Conservation (phyloP, 2,329 filamentous ascomycete genomes). For the Pleochaeta shiraiana region DNA sequence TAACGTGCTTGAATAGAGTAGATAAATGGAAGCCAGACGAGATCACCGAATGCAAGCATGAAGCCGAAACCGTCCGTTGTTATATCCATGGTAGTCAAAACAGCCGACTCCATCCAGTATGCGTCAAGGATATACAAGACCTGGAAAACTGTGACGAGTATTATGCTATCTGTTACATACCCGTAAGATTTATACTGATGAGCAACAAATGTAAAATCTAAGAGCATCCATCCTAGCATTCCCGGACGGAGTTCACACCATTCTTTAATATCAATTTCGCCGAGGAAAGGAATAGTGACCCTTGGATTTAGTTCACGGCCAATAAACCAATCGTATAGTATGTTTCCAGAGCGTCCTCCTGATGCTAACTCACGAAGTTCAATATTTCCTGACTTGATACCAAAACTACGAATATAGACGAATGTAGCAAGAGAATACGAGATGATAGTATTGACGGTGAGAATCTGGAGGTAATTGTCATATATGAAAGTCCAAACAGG, state of each 20-base stretch:
- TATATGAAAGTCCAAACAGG: slow-evolving; percentile 82
- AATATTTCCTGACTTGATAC: slow-evolving; percentile 51
- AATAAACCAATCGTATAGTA: slow-evolving; percentile 92
- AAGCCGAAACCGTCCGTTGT: slow-evolving; percentile 85
- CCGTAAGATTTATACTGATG: slow-evolving; percentile 77
- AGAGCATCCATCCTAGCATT: slow-evolving; percentile 68
- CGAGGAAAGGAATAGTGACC: slow-evolving; percentile 53
- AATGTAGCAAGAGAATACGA: slow-evolving; percentile 50
- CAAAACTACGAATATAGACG: slow-evolving; percentile 66
- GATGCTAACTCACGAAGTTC: slow-evolving; percentile 57
- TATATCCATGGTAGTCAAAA: slow-evolving; percentile 87
- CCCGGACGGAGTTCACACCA: slow-evolving; percentile 86
- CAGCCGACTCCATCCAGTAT: slow-evolving; percentile 68
- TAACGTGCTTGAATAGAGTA: slow-evolving; percentile 76
- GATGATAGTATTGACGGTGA: slow-evolving; percentile 66
- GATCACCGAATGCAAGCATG: slow-evolving; percentile 85
- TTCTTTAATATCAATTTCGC: slow-evolving; percentile 74
- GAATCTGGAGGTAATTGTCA: slow-evolving; percentile 71
- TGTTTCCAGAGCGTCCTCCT: slow-evolving; percentile 63
- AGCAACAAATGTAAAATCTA: slow-evolving; percentile 67
- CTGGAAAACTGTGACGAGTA: slow-evolving; percentile 60
- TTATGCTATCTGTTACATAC: slow-evolving; percentile 64
- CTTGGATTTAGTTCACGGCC: slow-evolving; percentile 89
- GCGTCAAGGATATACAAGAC: slow-evolving; percentile 66
- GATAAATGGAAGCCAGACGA: slow-evolving; percentile 81